Percentiles rank a stretch among this genome's conserved stretches.
Conservation (phyloP, 257 asterid species). For the Coffea eugenioides region DNA sequence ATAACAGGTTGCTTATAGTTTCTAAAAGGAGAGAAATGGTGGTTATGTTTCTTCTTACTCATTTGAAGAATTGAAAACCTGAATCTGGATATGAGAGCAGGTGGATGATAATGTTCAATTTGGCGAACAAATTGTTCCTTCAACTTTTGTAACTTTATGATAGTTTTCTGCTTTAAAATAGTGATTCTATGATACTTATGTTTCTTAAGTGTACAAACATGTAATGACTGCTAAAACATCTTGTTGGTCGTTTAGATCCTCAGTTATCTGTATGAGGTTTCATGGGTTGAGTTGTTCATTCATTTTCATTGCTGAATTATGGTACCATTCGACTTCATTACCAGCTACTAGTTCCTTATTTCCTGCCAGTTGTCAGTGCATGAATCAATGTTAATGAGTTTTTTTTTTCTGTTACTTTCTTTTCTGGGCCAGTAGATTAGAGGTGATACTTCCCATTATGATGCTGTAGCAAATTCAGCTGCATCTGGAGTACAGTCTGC, state of each 20-base stretch:
- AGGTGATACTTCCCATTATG: too few relatives aligned
- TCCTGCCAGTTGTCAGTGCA: not conserved
- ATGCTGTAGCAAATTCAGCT: too few relatives aligned
- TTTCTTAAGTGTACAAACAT: not conserved
- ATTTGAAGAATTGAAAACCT: not conserved
- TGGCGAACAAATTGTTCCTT: not conserved
- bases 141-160: not conserved
- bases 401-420: too few relatives aligned
- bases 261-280: too few relatives aligned
- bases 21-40: not conserved
- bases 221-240: too few relatives aligned
- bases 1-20: not conserved
- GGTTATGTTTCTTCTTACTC: not conserved
- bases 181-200: not conserved
- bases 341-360: not conserved
- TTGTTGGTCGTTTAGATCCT: too few relatives aligned
- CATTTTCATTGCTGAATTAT: not conserved
- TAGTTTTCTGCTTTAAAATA: not conserved
- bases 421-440: too few relatives aligned
- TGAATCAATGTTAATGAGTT: not conserved
- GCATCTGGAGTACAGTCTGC: constrained; percentile 33
- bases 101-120: not conserved
- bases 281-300: too few relatives aligned
- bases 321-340: not conserved
- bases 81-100: not conserved